phyloP scores from a whole-genome alignment of 1,284 basidiomycete genomes.

The Cryptococcus sp. region DNA sequence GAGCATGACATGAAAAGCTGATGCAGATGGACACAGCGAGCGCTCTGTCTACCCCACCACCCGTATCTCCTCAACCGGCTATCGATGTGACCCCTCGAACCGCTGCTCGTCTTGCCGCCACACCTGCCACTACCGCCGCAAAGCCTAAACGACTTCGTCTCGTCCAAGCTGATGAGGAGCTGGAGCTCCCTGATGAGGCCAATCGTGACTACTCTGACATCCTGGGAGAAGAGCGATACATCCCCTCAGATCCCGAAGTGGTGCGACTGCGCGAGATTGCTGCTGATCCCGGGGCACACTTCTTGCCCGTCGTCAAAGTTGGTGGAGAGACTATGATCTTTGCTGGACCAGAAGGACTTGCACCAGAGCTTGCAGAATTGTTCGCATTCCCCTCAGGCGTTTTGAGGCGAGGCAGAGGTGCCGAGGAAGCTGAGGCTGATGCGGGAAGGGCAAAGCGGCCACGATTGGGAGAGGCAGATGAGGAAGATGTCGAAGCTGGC shows the following conservation, averaged over 20 bases:
- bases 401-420: constrained; percentile 55
- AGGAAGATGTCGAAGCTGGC: constrained; percentile 37
- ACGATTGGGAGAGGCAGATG: constrained; percentile 21
- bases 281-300: constrained; percentile 78
- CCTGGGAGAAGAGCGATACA: constrained; percentile 72
- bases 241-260: constrained; percentile 76
- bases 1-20: not conserved
- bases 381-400: constrained; percentile 75
- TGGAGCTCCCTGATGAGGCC: constrained; percentile 71
- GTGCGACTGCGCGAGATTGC: constrained; percentile 81
- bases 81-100: constrained; percentile 59
- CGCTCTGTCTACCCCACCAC: constrained; percentile 48
- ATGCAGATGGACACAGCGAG: constrained; percentile 23
- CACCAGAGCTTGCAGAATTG: constrained; percentile 74
- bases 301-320: constrained; percentile 73
- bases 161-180: constrained; percentile 65
- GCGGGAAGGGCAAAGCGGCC: constrained; percentile 39
- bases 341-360: constrained; percentile 67
- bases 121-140: constrained; percentile 59
- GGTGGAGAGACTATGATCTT: constrained; percentile 70
- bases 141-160: constrained; percentile 63
- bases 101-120: constrained; percentile 55
- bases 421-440: constrained; percentile 54
- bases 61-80: constrained; percentile 28
- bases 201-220: constrained; percentile 67